Evolutionary conservation across 345 rosid species (phyloP).

Genomic region (Hirschfeldia incana): DNA sequence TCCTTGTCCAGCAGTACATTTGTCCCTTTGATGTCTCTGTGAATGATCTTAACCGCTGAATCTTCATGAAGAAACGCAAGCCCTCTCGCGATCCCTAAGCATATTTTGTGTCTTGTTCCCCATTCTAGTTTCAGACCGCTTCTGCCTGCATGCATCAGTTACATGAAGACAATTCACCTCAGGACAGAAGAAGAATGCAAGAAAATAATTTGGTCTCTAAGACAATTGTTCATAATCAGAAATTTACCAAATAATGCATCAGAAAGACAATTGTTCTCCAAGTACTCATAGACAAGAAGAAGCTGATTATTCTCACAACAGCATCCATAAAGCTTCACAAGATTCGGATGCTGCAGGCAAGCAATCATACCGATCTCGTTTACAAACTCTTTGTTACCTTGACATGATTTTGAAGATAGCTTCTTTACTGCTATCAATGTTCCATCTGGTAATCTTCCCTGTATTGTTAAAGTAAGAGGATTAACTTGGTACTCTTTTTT

Average conservation of each 20-base stretch:
- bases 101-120: constrained; percentile 36
- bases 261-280: constrained; percentile 52
- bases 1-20: constrained; percentile 52
- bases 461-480: not conserved
- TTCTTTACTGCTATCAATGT: constrained; percentile 42
- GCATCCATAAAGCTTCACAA: constrained; percentile 50
- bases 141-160: constrained; percentile 19
- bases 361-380: constrained; percentile 48
- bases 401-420: constrained; percentile 47
- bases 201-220: not conserved
- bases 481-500: not conserved
- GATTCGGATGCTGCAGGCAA: constrained; percentile 46
- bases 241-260: constrained; percentile 39
- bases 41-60: constrained; percentile 47
- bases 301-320: constrained; percentile 46
- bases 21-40: constrained; percentile 58
- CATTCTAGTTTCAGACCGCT: constrained; percentile 28
- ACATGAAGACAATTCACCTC: not conserved
- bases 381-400: constrained; percentile 52
- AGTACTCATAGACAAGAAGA: constrained; percentile 47
- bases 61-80: constrained; percentile 39
- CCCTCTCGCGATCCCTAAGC: constrained; percentile 40
- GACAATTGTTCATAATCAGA: not conserved
- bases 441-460: constrained; percentile 40
- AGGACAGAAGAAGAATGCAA: not conserved